A percentile compares a stretch with the other conserved stretches of the same genome.
These are phyloP conservation scores for Ogataea hybrid DNA, from an alignment of 1,139 yeast species.

Conservation along the genomic window DNA sequence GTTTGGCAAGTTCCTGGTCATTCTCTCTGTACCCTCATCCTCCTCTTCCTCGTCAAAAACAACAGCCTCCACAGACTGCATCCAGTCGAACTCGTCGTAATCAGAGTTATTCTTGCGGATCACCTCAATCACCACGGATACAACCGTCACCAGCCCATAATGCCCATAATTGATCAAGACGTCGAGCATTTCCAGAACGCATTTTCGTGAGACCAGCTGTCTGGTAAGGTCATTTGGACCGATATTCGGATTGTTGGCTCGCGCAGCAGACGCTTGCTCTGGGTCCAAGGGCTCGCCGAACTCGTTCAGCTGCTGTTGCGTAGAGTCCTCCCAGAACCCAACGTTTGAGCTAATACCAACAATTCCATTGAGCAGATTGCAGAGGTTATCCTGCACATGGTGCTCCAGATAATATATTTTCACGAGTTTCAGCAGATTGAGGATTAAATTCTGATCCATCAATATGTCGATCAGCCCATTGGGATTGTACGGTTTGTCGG, in stretches of 20 bases:
- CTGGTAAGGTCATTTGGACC: conserved; percentile 97
- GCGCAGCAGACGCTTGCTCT: conserved; percentile 20
- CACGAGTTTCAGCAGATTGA: conserved; percentile 30
- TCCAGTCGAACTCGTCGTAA: conserved; percentile 57
- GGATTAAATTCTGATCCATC: conserved; percentile 60
- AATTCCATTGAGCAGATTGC: conserved; percentile 32
- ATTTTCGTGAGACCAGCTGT: conserved; percentile 73
- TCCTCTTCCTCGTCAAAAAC: conserved; percentile 16
- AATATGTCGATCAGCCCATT: conserved; percentile 71
- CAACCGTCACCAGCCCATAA: conserved; percentile 84
- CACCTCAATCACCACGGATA: conserved; percentile 90
- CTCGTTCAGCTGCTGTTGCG: conserved; percentile 23
- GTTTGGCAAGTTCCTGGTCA: conserved; percentile 64
- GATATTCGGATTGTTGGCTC: conserved; percentile 73
- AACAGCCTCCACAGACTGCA: conserved; percentile 25
- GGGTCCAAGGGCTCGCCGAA: conserved; percentile 26
- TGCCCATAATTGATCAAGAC: conserved; percentile 87
- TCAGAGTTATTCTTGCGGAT: conserved; percentile 95
- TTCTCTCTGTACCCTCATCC: conserved; percentile 3
- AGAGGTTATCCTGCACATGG: conserved; percentile 33
- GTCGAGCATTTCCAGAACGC: conserved; percentile 61
- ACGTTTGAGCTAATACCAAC: conserved; percentile 35
- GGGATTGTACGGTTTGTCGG: conserved; percentile 73
- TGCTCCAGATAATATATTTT: conserved; percentile 29
- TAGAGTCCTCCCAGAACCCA: conserved; percentile 35